Conservation (phyloP, 2,329 filamentous ascomycete species). For the Trichoderma hamatum region DNA sequence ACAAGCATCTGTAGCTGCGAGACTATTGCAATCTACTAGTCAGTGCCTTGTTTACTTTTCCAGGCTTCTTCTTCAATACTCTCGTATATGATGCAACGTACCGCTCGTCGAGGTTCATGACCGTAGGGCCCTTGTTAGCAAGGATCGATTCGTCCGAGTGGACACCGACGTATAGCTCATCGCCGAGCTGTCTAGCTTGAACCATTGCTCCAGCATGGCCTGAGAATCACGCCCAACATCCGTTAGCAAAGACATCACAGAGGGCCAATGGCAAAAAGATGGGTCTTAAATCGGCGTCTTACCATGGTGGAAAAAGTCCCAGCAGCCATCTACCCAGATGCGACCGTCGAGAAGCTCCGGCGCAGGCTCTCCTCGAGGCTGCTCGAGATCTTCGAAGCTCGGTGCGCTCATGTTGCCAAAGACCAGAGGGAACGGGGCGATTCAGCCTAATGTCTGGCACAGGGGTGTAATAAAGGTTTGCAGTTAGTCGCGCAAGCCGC, state of each 20-base stretch:
- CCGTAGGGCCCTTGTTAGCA: constrained; percentile 95
- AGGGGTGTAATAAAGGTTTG: not conserved
- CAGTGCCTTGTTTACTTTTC: constrained; percentile 4
- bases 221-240: constrained; percentile 40
- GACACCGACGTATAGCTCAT: constrained; percentile 86
- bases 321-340: constrained; percentile 98
- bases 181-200: constrained; percentile 88
- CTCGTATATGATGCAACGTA: constrained; percentile 37
- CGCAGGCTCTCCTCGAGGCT: constrained; percentile 50
- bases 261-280: not conserved
- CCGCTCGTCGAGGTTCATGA: constrained; percentile 93
- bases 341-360: constrained; percentile 66
- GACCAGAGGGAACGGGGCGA: not conserved
- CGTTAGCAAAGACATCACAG: not conserved
- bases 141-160: constrained; percentile 96
- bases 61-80: not conserved
- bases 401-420: constrained; percentile 33
- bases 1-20: constrained; percentile 90
- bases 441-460: not conserved
- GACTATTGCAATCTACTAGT: constrained; percentile 49
- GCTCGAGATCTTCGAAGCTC: constrained; percentile 29
- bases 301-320: constrained; percentile 99
- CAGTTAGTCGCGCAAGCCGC: not conserved
- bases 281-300: constrained; percentile 33
- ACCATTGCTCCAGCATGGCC: constrained; percentile 96